Evolutionary conservation across 1,284 basidiomycete genomes (phyloP).

Genomic region (Ceraceosorus guamensis): DNA sequence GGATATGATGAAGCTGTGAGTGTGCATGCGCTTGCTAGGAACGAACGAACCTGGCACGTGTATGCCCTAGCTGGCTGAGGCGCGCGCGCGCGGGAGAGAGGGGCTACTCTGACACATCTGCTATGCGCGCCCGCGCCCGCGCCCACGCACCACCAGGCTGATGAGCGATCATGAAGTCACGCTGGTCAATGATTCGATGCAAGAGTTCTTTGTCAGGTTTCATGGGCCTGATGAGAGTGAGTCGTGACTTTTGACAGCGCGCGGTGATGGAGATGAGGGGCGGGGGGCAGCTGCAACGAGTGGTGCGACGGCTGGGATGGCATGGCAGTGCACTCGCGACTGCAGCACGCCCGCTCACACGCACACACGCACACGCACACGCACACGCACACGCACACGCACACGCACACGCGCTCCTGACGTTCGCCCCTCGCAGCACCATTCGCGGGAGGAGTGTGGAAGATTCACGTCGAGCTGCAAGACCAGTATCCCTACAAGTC

Average conservation of each 20-base stretch:
- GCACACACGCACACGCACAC: not conserved
- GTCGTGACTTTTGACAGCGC: too few relatives aligned
- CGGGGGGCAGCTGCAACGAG: too few relatives aligned
- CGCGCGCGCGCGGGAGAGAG: too few relatives aligned
- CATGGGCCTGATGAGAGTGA: constrained; percentile 87
- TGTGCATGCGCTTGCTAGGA: too few relatives aligned
- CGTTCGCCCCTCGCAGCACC: constrained; percentile 60
- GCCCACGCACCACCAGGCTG: constrained; percentile 19
- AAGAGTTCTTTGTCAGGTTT: constrained; percentile 96
- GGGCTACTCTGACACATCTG: too few relatives aligned
- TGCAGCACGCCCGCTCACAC: too few relatives aligned
- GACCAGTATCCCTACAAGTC: constrained; percentile 99
- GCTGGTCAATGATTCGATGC: constrained; percentile 96
- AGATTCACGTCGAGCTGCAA: constrained; percentile 98
- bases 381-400: constrained; percentile 1
- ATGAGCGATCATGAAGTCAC: constrained; percentile 64
- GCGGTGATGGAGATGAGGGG: too few relatives aligned
- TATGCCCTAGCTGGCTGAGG: constrained; percentile 5
- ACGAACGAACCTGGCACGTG: not conserved
- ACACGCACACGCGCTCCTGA: not conserved
- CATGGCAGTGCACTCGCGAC: too few relatives aligned
- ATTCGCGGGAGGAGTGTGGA: constrained; percentile 93
- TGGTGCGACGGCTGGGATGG: too few relatives aligned
- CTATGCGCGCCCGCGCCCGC: not conserved
- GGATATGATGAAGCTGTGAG: constrained; percentile 97